Evolutionary conservation across 2,329 filamentous ascomycete species (phyloP).

Genomic region (Aphanocladium album): DNA sequence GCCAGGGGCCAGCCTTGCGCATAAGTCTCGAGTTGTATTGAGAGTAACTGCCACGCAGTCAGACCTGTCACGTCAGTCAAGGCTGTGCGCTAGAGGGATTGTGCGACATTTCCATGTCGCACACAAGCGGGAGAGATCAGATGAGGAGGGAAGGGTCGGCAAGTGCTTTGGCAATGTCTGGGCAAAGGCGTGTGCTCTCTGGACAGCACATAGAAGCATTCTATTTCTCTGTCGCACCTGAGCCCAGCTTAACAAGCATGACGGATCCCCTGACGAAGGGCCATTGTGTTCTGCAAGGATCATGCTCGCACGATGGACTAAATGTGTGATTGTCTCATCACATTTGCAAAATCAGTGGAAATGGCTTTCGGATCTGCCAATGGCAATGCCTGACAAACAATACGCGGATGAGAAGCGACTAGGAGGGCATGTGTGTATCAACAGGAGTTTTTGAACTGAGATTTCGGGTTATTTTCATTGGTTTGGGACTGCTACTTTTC

Average conservation of each 20-base stretch:
- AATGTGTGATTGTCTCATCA: not conserved
- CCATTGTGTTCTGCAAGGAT: not conserved
- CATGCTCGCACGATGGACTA: not conserved
- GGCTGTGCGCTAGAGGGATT: not conserved
- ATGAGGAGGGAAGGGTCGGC: not conserved
- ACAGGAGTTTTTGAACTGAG: no score
- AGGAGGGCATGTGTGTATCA: not conserved
- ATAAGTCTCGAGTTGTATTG: not conserved
- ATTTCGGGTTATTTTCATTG: not conserved
- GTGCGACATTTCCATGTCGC: not conserved
- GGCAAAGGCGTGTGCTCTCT: not conserved
- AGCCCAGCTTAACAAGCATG: not conserved
- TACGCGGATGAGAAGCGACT: not conserved
- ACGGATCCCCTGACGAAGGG: not conserved
- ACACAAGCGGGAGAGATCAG: not conserved
- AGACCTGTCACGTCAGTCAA: not conserved
- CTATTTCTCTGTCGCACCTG: not conserved
- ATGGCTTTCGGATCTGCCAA: not conserved
- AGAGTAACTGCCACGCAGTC: not conserved
- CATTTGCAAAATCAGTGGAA: no score
- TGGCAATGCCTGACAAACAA: not conserved
- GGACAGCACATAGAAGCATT: not conserved
- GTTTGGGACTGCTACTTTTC: not conserved
- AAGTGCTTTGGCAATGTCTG: not conserved
- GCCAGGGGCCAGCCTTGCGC: constrained; percentile 23